A percentile compares a stretch with the other conserved stretches of the same genome.
These are phyloP conservation scores for Hypholoma fasciculare DNA, from an alignment of 768 basidiomycete genomes.

Conservation along the genomic window DNA sequence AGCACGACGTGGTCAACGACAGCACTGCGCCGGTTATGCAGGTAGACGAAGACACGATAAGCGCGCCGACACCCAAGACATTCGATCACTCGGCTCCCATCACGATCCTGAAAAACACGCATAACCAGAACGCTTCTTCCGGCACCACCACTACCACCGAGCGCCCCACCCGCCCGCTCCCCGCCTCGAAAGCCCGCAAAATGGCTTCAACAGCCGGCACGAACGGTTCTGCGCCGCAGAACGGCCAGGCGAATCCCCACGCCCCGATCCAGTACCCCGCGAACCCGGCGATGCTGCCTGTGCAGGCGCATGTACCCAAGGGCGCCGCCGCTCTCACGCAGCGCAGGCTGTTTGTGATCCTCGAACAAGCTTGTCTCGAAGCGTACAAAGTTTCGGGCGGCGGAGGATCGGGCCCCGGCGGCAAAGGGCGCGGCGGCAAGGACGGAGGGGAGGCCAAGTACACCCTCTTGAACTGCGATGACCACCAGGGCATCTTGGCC, in stretches of 20 bases:
- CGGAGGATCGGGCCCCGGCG: constrained; percentile 41
- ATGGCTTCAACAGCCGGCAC: constrained; percentile 31
- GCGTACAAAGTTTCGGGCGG: constrained; percentile 83
- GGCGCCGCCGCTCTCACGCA: constrained; percentile 51
- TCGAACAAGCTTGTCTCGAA: constrained; percentile 95
- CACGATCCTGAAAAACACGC: constrained; percentile 25
- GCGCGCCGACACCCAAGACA: constrained; percentile 15
- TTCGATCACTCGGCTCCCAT: constrained; percentile 15
- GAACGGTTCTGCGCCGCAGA: constrained; percentile 17
- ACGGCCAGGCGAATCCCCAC: constrained; percentile 29
- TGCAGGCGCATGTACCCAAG: constrained; percentile 74
- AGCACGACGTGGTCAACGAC: constrained; percentile 19
- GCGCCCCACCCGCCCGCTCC: constrained; percentile 68
- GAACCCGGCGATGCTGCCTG: constrained; percentile 81
- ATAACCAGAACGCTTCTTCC: constrained; percentile 19
- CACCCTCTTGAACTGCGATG: constrained; percentile 96
- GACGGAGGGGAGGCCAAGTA: constrained; percentile 88
- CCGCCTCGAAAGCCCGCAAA: constrained; percentile 54
- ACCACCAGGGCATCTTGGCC: constrained; percentile 97
- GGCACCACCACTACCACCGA: constrained; percentile 28
- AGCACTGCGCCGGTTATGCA: constrained; percentile 17
- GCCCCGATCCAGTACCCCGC: constrained; percentile 49
- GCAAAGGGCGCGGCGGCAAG: constrained; percentile 52
- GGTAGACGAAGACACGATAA: constrained; percentile 18
- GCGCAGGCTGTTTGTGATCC: constrained; percentile 82